Evolutionary conservation across 176 grass and related monocot species (phyloP).

Genomic region (Carex kokanica): DNA sequence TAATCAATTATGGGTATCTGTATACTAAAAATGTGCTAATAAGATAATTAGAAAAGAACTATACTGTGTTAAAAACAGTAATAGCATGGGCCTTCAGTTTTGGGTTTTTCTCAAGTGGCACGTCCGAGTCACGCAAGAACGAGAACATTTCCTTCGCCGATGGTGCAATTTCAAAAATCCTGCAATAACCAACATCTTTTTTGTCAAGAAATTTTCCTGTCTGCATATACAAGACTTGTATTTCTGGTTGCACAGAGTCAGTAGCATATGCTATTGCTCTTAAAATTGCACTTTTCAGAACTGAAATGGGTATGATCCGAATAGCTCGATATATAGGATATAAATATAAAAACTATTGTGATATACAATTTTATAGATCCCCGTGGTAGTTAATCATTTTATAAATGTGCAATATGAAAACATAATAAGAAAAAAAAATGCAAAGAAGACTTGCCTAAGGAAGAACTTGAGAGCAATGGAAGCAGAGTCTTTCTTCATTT

Average conservation of each 20-base stretch:
- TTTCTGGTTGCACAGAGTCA: background rate
- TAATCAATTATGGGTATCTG: background rate
- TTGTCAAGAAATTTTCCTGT: background rate
- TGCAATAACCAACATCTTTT: background rate
- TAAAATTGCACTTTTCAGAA: background rate
- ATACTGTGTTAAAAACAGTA: conserved; percentile 58
- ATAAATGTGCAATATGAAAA: too few relatives aligned
- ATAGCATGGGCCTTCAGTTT: conserved; percentile 72
- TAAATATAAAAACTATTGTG: background rate
- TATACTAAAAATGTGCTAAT: background rate
- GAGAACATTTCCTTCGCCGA: conserved; percentile 56
- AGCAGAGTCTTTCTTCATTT: conserved; percentile 61
- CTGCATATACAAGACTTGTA: background rate
- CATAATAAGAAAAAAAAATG: background rate
- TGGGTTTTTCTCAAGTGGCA: conserved; percentile 65
- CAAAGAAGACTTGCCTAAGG: conserved; percentile 33
- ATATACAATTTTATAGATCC: background rate
- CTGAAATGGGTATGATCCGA: background rate
- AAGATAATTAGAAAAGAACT: background rate
- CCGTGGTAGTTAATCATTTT: background rate
- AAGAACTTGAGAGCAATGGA: conserved; percentile 68
- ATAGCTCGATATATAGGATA: background rate
- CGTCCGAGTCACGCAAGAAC: conserved; percentile 47
- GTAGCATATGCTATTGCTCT: background rate
- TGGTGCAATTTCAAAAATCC: conserved; percentile 74